Evolutionary conservation across 2,329 filamentous ascomycete genomes (phyloP).

Genomic region (Verticillium klebahnii): DNA sequence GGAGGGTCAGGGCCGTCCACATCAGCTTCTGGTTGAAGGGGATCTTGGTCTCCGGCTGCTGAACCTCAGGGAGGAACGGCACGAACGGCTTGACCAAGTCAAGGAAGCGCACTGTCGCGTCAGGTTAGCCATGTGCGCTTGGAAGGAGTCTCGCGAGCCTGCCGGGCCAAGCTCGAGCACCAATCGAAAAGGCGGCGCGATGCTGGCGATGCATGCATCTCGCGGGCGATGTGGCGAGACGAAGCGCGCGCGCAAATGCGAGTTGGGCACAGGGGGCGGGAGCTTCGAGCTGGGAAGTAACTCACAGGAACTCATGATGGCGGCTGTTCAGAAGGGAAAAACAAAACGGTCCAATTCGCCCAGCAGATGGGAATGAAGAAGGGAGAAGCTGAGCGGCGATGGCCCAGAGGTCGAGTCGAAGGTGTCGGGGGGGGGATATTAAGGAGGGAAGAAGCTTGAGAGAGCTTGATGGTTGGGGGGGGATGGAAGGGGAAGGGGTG

Average conservation of each 20-base stretch:
- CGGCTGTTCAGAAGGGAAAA: slow-evolving; percentile 27
- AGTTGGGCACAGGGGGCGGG: not conserved
- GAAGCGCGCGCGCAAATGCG: not conserved
- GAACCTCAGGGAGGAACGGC: slow-evolving; percentile 98
- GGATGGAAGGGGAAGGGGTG: slow-evolving; percentile 8
- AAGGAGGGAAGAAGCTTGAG: slow-evolving; percentile 27
- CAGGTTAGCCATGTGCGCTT: not conserved
- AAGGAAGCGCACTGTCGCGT: slow-evolving; percentile 82
- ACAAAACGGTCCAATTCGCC: slow-evolving; percentile 30
- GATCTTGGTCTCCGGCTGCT: slow-evolving; percentile 96
- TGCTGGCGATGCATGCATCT: not conserved
- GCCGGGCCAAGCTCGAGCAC: not conserved
- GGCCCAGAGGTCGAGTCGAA: slow-evolving; percentile 6
- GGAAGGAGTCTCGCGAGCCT: not conserved
- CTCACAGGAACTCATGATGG: slow-evolving; percentile 54
- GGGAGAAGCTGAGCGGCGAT: slow-evolving; percentile 19
- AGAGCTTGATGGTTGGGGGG: slow-evolving; percentile 16
- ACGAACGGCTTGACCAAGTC: slow-evolving; percentile 99
- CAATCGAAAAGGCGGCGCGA: not conserved
- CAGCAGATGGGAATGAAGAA: slow-evolving; percentile 23
- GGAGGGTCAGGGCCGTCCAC: slow-evolving; percentile 89
- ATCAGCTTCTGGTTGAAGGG: slow-evolving; percentile 98
- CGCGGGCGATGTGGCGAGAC: not conserved
- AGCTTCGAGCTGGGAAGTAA: slow-evolving; percentile 14
- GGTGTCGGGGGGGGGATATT: slow-evolving; percentile 20